Conservation (phyloP, 176 grass and related monocot species). For the Bolboschoenus planiculmis region DNA sequence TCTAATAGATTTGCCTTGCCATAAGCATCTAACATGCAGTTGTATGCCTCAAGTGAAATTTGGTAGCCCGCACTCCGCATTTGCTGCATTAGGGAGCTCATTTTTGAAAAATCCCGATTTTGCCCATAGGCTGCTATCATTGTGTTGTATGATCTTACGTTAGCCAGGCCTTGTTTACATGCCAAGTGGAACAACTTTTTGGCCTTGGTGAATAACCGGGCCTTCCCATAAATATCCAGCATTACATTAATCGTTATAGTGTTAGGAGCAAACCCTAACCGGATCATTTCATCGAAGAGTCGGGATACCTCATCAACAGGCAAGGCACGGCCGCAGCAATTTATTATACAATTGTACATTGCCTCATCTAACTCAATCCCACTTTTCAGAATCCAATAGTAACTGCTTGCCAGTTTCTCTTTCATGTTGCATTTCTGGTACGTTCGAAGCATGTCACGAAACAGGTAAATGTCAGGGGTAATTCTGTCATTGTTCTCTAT, state of each 20-base stretch:
- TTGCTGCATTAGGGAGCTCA: slow-evolving; percentile 51
- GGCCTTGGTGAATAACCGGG: slow-evolving; percentile 61
- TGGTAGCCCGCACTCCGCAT: slow-evolving; percentile 63
- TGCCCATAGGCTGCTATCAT: slow-evolving; percentile 72
- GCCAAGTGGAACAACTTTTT: slow-evolving; percentile 67
- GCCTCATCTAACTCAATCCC: slow-evolving; percentile 61
- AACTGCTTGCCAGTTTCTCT: slow-evolving; percentile 66
- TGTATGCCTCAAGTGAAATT: slow-evolving; percentile 73
- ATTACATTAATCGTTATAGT: slow-evolving; percentile 82
- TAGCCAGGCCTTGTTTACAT: slow-evolving; percentile 50
- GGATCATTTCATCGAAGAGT: slow-evolving; percentile 85
- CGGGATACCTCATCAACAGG: slow-evolving; percentile 81
- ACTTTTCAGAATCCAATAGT: slow-evolving; percentile 78
- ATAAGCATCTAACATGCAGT: slow-evolving; percentile 86
- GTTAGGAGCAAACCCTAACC: slow-evolving; percentile 38
- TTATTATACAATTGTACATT: slow-evolving; percentile 94
- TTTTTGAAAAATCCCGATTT: slow-evolving; percentile 49
- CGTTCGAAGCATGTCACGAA: slow-evolving; percentile 78
- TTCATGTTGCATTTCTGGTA: slow-evolving; percentile 58
- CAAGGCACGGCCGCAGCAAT: slow-evolving; percentile 71
- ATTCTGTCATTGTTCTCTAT: slow-evolving; percentile 80
- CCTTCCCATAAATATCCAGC: slow-evolving; percentile 81
- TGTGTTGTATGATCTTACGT: slow-evolving; percentile 86
- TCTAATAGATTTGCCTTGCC: slow-evolving; percentile 68
- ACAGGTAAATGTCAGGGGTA: slow-evolving; percentile 78